Conservation (phyloP, 2,329 filamentous ascomycete genomes). For the Endoconidiophora laricicola region DNA sequence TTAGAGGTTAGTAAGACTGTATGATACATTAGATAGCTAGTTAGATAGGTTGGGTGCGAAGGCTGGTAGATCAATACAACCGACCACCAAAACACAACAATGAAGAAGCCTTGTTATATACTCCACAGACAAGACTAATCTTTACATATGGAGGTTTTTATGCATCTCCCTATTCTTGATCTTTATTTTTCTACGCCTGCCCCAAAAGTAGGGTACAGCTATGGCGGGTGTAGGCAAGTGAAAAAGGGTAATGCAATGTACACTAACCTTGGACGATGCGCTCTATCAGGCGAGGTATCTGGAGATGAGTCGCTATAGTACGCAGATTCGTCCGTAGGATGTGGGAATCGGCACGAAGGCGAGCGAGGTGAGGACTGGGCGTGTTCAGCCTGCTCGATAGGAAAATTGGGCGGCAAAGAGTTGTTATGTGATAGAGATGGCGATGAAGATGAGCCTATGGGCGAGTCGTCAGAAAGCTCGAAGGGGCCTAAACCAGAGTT, state of each 20-base stretch:
- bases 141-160: neutral
- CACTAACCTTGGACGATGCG: conserved; percentile 3
- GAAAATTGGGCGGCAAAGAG: neutral
- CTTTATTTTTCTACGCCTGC: neutral
- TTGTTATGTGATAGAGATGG: neutral
- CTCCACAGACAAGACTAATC: neutral
- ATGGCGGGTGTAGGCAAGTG: neutral
- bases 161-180: neutral
- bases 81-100: too few species aligned
- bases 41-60: neutral
- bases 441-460: neutral
- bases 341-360: conserved; percentile 4
- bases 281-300: conserved; percentile 6
- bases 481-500: neutral
- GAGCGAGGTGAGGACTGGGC: conserved; percentile 4
- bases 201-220: neutral
- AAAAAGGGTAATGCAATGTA: neutral
- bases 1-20: neutral
- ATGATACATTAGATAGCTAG: neutral
- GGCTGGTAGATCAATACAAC: neutral
- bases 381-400: conserved; percentile 1
- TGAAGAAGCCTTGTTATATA: neutral
- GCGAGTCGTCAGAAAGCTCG: neutral
- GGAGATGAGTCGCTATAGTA: conserved; percentile 9
- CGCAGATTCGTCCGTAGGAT: conserved; percentile 5